Conservation (phyloP, 495 filamentous ascomycete genomes). For the Parathielavia appendiculata region DNA sequence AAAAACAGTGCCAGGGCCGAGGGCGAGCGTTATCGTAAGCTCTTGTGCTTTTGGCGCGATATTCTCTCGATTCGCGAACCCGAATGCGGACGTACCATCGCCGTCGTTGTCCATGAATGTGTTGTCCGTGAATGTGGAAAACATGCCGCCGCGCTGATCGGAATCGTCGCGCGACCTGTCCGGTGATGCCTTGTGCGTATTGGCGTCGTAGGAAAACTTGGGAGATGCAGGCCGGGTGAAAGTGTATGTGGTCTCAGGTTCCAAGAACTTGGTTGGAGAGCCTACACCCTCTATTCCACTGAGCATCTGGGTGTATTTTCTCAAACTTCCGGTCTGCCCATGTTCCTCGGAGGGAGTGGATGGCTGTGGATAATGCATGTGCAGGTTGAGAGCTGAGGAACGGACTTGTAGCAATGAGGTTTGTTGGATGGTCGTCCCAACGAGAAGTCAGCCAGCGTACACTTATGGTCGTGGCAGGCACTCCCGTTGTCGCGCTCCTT, state of each 20-base stretch:
- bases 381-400: background rate
- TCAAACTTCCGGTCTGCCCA: background rate
- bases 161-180: background rate
- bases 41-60: no score
- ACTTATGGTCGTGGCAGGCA: background rate
- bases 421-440: background rate
- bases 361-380: background rate
- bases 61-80: no score
- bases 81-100: no score
- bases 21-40: no score
- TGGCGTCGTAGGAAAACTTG: background rate
- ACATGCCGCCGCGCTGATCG: no score
- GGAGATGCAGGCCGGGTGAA: background rate
- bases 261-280: background rate
- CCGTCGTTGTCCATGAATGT: no score
- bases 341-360: background rate
- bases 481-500: background rate
- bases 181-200: background rate
- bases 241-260: background rate
- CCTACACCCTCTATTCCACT: background rate
- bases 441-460: background rate
- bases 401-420: background rate
- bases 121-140: no score
- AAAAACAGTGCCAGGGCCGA: no score
- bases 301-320: background rate